phyloP scores from a whole-genome alignment of 331 rosid species.

The Quercus tomentella region DNA sequence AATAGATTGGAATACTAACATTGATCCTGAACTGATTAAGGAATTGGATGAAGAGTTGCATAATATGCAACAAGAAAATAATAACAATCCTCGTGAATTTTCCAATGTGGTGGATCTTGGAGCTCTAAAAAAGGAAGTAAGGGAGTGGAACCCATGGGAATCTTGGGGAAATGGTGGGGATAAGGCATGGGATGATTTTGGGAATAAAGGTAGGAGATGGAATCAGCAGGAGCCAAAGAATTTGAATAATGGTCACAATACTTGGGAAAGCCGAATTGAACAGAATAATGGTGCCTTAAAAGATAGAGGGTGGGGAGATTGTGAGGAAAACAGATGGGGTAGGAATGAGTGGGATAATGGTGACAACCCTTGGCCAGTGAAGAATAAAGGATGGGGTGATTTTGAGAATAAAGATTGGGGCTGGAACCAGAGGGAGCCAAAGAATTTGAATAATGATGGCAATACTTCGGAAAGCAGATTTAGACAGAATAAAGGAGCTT shows the following conservation, averaged over 20 bases:
- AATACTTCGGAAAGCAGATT: conserved; percentile 42
- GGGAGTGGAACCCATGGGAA: conserved; percentile 19
- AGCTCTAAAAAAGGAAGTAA: conserved; percentile 13
- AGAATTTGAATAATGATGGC: conserved; percentile 19
- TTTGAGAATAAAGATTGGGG: conserved; percentile 11
- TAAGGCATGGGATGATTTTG: conserved; percentile 37
- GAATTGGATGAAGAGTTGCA: conserved; percentile 43
- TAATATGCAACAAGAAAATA: background rate
- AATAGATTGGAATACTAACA: conserved; percentile 67
- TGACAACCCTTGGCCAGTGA: conserved; percentile 37
- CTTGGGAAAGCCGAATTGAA: conserved; percentile 24
- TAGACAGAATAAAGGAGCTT: conserved; percentile 21
- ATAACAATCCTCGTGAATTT: conserved; percentile 34
- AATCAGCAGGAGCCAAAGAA: conserved; percentile 28
- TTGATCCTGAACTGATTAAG: conserved; percentile 59
- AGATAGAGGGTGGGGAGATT: conserved; percentile 34
- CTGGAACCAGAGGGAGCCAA: conserved; percentile 28
- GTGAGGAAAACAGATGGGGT: conserved; percentile 11
- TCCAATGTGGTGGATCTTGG: conserved; percentile 2
- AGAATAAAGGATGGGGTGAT: conserved; percentile 4
- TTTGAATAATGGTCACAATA: conserved; percentile 14
- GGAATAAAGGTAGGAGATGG: conserved; percentile 36
- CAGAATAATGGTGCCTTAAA: conserved; percentile 17
- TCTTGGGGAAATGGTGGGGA: conserved; percentile 18
- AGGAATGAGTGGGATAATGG: conserved; percentile 31